Evolutionary conservation across 441 rosid genomes (phyloP), one percentile per base, ranked within the genome.

Genomic region (Populus hybrid): DNA sequence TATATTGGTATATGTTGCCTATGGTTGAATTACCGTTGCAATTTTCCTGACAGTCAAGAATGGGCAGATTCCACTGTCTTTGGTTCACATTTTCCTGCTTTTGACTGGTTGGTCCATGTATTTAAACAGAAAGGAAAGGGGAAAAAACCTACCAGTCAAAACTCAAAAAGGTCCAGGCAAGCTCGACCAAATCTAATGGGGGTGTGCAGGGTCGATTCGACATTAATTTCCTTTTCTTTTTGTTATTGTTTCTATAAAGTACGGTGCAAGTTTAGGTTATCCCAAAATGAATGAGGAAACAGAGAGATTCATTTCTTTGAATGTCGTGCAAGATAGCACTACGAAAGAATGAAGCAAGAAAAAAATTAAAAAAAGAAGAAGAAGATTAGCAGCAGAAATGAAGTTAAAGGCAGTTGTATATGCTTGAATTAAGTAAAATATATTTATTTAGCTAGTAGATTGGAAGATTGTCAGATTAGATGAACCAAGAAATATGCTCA

Each of bases 51-150:
- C 65, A 9, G 65, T 61, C 28, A 61, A 4, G 7, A 45, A 68
- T 59, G 20, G 29, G n/a, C 23, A 29, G 28, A 36, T 10, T 73
- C 18, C 26, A 21, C 8, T 63, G 28, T 21, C 23, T 0, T n/a
- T 21, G 23, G 26, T 2, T 9, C 26, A 21, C 26, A 20, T 63
- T 20, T 18, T 2, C 28, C 11, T 24, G 67, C 59, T 67, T 56
- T 77, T 79, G 84, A 83, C 84, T 9, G 78, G 77, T 77, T 26
- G 84, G 74, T 81, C 53, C 24, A 20, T 67, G 35, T 45, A 14
- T n/a, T 56, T 79, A 2, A 9, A 64, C 10, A 3, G 28, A 72
- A 21, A 33, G 11, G 21, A 23, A 65, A 5, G 2, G n/a, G 53
- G 26, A 20, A 6, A 7, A 4, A 56, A 80, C n/a, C 76, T 65